Conservation (phyloP, 108 stramenopile genomes). For the Aurantiochytrium sp. region DNA sequence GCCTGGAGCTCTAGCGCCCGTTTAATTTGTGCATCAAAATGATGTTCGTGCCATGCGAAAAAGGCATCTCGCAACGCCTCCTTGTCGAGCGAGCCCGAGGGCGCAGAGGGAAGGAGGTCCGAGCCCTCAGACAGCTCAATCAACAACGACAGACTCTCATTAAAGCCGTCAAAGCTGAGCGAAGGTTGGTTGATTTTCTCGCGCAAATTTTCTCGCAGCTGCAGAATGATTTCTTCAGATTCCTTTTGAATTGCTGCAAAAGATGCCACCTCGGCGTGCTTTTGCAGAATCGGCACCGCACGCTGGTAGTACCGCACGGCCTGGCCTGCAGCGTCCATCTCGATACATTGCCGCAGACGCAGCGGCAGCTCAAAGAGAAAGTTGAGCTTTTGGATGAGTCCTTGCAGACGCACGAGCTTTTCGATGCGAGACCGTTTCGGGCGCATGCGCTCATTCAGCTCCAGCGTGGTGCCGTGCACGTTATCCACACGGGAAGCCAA, state of each 20-base stretch:
- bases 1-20: background rate
- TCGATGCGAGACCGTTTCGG: constrained; percentile 41
- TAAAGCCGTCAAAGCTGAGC: background rate
- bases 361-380: constrained; percentile 52
- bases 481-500: constrained; percentile 30
- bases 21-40: background rate
- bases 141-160: background rate
- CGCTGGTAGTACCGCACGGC: constrained; percentile 23
- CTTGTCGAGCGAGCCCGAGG: background rate
- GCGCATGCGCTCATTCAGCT: constrained; percentile 27
- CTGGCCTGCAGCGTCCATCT: background rate
- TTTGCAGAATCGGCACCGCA: constrained; percentile 3
- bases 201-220: background rate
- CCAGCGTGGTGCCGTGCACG: constrained; percentile 15
- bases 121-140: background rate
- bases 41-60: background rate
- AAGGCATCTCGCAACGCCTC: background rate
- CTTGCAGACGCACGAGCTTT: constrained; percentile 48
- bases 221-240: background rate
- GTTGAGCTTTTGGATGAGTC: constrained; percentile 47
- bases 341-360: constrained; percentile 37
- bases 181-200: background rate
- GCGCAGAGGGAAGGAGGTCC: background rate
- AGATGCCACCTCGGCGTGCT: constrained; percentile 22
- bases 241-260: constrained; percentile 23